Conservation (phyloP, 805 yeast genomes). For the Kodamaea lidongshanica region DNA sequence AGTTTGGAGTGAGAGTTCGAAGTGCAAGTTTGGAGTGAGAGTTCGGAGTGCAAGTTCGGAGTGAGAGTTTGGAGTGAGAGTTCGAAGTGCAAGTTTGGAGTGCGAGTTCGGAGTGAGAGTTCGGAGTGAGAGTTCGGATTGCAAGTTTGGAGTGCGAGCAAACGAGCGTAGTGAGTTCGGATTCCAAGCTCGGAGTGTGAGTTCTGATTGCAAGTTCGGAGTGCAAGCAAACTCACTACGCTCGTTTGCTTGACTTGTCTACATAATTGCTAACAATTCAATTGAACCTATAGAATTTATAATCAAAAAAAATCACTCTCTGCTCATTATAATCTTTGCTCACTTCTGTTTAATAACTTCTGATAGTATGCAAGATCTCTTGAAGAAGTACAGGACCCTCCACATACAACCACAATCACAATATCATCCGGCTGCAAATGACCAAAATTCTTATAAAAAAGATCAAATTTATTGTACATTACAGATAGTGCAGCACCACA, state of each 20-base stretch:
- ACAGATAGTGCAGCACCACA: slow-evolving; percentile 65
- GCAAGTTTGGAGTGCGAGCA: too few relatives aligned
- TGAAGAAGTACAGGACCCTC: slow-evolving; percentile 24
- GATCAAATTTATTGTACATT: slow-evolving; percentile 33
- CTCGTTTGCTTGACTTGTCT: slow-evolving; percentile 7
- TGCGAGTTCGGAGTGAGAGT: too few relatives aligned
- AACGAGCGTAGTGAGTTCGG: too few relatives aligned
- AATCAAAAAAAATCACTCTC: not conserved
- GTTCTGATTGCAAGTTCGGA: too few relatives aligned
- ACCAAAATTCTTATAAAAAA: slow-evolving; percentile 20
- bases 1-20: too few relatives aligned
- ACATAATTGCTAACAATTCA: not conserved
- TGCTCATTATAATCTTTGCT: slow-evolving; percentile 7
- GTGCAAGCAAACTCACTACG: too few relatives aligned
- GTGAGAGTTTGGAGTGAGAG: too few relatives aligned
- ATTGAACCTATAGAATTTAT: not conserved
- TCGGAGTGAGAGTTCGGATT: too few relatives aligned
- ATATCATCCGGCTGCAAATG: slow-evolving; percentile 34
- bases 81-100: too few relatives aligned
- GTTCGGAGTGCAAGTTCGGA: too few relatives aligned
- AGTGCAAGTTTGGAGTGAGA: too few relatives aligned
- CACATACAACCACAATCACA: slow-evolving; percentile 55
- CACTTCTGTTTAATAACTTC: slow-evolving; percentile 10
- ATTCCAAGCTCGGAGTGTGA: too few relatives aligned
- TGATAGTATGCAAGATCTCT: slow-evolving; percentile 12